Conservation (phyloP, 805 yeast genomes). For the Metschnikowia baotianmanensis region DNA sequence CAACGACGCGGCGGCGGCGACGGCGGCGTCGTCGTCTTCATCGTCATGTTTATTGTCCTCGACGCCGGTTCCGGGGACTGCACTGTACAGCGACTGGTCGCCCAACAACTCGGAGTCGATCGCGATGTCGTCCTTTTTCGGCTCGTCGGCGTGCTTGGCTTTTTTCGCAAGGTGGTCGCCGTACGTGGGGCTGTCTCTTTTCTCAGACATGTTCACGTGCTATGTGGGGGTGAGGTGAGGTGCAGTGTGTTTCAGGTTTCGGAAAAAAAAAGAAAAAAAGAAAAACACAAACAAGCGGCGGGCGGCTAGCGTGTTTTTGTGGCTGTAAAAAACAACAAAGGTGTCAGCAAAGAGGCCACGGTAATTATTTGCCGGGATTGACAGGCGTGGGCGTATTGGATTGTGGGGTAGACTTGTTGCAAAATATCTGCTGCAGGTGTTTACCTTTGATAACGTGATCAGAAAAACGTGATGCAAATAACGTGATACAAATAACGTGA, state of each 20-base stretch:
- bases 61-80: conserved; percentile 9
- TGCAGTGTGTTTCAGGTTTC: background rate
- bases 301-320: background rate
- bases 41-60: conserved; percentile 16
- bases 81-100: conserved; percentile 35
- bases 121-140: conserved; percentile 27
- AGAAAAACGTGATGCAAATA: conserved; percentile 15
- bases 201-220: conserved; percentile 17
- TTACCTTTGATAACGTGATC: conserved; percentile 20
- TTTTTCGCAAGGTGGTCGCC: conserved; percentile 16
- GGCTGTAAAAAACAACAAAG: background rate
- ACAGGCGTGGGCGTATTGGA: background rate
- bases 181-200: conserved; percentile 19
- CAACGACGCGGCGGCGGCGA: conserved; percentile 29
- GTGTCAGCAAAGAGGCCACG: background rate
- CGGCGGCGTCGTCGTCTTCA: conserved; percentile 24
- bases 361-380: background rate
- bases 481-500: no score
- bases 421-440: conserved; percentile 6
- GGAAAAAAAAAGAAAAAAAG: no score
- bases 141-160: conserved; percentile 13
- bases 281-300: background rate
- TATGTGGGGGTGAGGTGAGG: background rate
- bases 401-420: conserved; percentile 4
- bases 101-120: conserved; percentile 44